These are phyloP conservation scores for Candida qinlingensis DNA, from an alignment of 805 yeast species.

Conservation along the genomic window DNA sequence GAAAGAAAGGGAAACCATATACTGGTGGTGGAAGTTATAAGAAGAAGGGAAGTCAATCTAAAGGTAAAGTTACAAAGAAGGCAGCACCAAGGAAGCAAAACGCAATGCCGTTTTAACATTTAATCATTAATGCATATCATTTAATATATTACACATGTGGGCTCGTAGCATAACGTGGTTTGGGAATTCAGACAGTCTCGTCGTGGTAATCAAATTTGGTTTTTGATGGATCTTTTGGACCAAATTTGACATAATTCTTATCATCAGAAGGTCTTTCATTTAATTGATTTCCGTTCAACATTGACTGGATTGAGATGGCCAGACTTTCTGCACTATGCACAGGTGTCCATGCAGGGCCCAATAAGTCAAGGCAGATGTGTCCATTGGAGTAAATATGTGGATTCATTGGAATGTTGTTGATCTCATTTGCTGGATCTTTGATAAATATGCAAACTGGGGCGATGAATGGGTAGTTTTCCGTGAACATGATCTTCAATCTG, in stretches of 20 bases:
- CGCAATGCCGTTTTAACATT: slow-evolving; percentile 2
- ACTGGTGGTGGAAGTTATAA: neutral
- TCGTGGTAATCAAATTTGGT: slow-evolving; percentile 54
- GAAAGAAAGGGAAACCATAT: neutral
- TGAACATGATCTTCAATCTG: slow-evolving; percentile 38
- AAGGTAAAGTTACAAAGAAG: neutral
- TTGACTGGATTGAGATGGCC: slow-evolving; percentile 56
- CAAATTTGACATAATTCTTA: slow-evolving; percentile 39
- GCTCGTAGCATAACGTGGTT: too few species aligned
- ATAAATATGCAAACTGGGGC: slow-evolving; percentile 55
- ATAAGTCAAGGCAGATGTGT: slow-evolving; percentile 65
- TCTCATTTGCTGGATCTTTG: slow-evolving; percentile 8
- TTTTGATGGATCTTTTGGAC: slow-evolving; percentile 53
- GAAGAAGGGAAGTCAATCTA: neutral
- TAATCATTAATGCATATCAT: too few species aligned
- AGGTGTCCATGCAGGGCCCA: slow-evolving; percentile 39
- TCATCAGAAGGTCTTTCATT: slow-evolving; percentile 57
- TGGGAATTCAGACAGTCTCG: slow-evolving; percentile 32
- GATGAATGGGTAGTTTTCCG: slow-evolving; percentile 48
- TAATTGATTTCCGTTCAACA: slow-evolving; percentile 46
- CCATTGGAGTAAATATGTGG: slow-evolving; percentile 77
- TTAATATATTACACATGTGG: too few species aligned
- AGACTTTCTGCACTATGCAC: slow-evolving; percentile 35
- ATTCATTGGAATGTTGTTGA: slow-evolving; percentile 50
- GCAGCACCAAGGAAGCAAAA: neutral